Evolutionary conservation across 1,284 basidiomycete genomes (phyloP), one percentile per base, ranked within the genome.

Genomic region (Veloboletus limbatus): DNA sequence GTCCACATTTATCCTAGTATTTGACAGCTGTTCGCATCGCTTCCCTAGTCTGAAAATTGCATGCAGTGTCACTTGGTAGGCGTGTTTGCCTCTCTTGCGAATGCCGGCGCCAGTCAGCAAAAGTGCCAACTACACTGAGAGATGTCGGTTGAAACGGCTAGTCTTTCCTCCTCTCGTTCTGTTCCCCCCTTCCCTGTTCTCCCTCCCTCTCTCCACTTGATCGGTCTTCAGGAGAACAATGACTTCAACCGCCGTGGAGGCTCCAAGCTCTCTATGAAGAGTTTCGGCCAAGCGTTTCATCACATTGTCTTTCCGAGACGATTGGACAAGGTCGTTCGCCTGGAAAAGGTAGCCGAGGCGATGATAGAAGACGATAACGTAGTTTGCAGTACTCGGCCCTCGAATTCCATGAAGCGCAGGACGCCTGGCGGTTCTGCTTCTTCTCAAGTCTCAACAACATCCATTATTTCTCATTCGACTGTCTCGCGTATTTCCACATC

Each of bases 151-250:
- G 45, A 34, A 32, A 44, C 39, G 27, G 17, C 45, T 27, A 13
- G 18, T 32, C 24, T 36, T 27, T 49, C 42, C 14, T 58, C 41
- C 33, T 46, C 41, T 38, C 27, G 46, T n/a, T 34, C 36, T 16
- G 32, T n/a, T 34, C 21, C 28, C 10, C 34, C 26, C n/a, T n/a
- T n/a, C 34, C 38, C 44, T 38, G 14, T 26, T 28, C 58, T 62
- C 25, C 59, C 58, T 25, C 48, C 47, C 3, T 56, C 8, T 27
- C 52, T 58, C 24, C 43, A 32, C 26, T 32, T 62, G 17, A 24
- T 38, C 17, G 31, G n/a, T 33, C 24, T 30, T 18, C 47, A 26
- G 31, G 34, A 38, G 24, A 37, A 41, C 8, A 16, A 33, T 17
- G 30, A 13, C 32, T 16, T 37, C n/a, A n/a, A n/a, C n/a, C n/a